These are phyloP conservation scores for Sporothrix pseudoabietina DNA, from an alignment of 2,329 filamentous ascomycete genomes.

Conservation along the genomic window DNA sequence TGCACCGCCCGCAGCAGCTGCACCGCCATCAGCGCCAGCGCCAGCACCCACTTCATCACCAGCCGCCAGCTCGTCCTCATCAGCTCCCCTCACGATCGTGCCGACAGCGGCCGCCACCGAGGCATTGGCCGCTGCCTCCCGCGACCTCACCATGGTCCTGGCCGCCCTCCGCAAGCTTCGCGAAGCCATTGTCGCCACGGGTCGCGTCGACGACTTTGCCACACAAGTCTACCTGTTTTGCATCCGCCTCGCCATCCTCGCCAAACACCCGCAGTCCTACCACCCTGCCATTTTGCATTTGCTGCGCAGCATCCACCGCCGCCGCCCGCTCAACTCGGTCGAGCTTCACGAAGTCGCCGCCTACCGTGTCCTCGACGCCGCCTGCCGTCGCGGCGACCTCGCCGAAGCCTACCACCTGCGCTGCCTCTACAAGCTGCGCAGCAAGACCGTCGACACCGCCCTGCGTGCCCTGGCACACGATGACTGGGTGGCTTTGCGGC, in stretches of 20 bases:
- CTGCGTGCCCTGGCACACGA: slow-evolving; percentile 74
- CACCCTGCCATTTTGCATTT: slow-evolving; percentile 83
- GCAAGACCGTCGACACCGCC: slow-evolving; percentile 68
- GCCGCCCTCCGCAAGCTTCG: slow-evolving; percentile 87
- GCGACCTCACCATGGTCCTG: slow-evolving; percentile 73
- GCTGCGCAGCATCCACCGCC: slow-evolving; percentile 68
- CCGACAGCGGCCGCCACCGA: slow-evolving; percentile 16
- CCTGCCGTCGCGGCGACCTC: slow-evolving; percentile 78
- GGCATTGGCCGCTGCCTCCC: slow-evolving; percentile 40
- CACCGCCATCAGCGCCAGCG: not conserved
- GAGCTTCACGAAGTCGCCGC: slow-evolving; percentile 78
- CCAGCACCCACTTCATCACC: not conserved
- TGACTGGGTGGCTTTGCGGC: slow-evolving; percentile 80
- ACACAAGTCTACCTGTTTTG: slow-evolving; percentile 91
- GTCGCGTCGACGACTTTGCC: slow-evolving; percentile 76
- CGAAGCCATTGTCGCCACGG: slow-evolving; percentile 81
- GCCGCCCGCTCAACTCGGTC: slow-evolving; percentile 66
- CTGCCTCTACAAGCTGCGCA: slow-evolving; percentile 61
- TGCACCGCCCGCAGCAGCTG: not conserved
- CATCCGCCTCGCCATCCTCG: slow-evolving; percentile 78
- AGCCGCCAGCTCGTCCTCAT: not conserved
- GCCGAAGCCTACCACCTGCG: slow-evolving; percentile 71
- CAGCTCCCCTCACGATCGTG: not conserved
- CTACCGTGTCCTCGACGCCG: slow-evolving; percentile 84
- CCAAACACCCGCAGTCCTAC: slow-evolving; percentile 83